Conservation (phyloP, 768 basidiomycete species). For the Mycena galericulata region DNA sequence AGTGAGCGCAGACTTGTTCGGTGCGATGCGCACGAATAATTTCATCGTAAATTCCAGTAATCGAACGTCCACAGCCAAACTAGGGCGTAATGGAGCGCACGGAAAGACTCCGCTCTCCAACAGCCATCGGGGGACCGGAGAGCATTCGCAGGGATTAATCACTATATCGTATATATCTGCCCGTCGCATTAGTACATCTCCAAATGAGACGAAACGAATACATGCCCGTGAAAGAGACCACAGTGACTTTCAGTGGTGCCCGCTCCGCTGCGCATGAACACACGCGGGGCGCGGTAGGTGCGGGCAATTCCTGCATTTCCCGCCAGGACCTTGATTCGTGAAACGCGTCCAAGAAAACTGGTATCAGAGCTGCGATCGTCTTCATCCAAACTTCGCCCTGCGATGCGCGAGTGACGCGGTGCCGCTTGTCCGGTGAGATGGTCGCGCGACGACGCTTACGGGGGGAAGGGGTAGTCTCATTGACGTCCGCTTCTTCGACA, state of each 20-base stretch:
- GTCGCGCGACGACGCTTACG: background rate
- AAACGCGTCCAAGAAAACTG: background rate
- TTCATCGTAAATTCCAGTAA: slow-evolving; percentile 36
- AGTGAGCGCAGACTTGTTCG: slow-evolving; percentile 38
- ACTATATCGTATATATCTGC: background rate
- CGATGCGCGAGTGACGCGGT: background rate
- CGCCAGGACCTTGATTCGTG: background rate
- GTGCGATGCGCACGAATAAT: slow-evolving; percentile 33
- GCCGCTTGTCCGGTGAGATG: background rate
- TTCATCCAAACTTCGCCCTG: background rate
- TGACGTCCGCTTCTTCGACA: too few relatives aligned
- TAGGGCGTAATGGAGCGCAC: slow-evolving; percentile 39
- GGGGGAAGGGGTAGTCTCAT: background rate
- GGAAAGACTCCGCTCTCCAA: slow-evolving; percentile 41
- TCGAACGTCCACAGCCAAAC: slow-evolving; percentile 40
- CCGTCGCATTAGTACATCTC: background rate
- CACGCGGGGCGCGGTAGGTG: background rate
- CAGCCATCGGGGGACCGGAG: slow-evolving; percentile 33
- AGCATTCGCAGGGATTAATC: background rate
- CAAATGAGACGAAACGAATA: too few relatives aligned
- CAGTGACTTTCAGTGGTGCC: background rate
- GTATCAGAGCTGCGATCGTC: background rate
- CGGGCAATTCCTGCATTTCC: background rate
- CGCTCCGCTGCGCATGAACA: too few relatives aligned
- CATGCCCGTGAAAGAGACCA: too few relatives aligned